Evolutionary conservation across 805 yeast genomes (phyloP), one percentile per base, ranked within the genome.

Genomic region (Babjeviella inositovora): DNA sequence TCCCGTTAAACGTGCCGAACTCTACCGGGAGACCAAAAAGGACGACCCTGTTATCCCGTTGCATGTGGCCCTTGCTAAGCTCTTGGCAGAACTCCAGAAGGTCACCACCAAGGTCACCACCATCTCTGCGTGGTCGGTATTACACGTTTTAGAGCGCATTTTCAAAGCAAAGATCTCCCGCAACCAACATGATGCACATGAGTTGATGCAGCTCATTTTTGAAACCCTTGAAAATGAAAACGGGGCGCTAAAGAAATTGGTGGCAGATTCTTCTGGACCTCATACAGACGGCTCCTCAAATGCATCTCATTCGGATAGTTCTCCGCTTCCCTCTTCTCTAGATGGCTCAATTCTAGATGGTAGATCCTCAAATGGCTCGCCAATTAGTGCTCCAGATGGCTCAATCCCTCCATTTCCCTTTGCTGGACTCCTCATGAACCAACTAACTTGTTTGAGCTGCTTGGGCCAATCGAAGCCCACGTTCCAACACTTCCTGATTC

Each of bases 181-280:
- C 17, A 67, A 66, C 21, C 98, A 90, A 44, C 93, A 87, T 39
- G 98, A 87, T 50, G 95, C 97, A 0, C 96, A 90, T 37, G 98
- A 87, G 39, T 57, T 90, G 32, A 63, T 87, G 15, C 93, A 82
- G 41, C 47, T 81, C 24, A 58, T 85, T 11, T 50, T 87, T 12
- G 93, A 85, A 37, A 72, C 87, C 0, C 51, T 90, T 23, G 70
- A 75, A 23, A 60, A 58, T 25, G 96, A 87, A 39, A 57, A 64
- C 32, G 35, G 51, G 7, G 48, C 46, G 20, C 28, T 71, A 22
- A 45, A 41, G 16, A 52, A 47, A 22, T 51, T 50, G 23, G 33
- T 33, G 7, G 35, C 21, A 8, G 30, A 24, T 23, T 18, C 23
- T n/a, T n/a, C n/a, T n/a, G n/a, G n/a, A n/a, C n/a, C n/a, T n/a